Base-by-base conservation (phyloP, 768 basidiomycete species). In the Neoboletus subvelutipes region DNA sequence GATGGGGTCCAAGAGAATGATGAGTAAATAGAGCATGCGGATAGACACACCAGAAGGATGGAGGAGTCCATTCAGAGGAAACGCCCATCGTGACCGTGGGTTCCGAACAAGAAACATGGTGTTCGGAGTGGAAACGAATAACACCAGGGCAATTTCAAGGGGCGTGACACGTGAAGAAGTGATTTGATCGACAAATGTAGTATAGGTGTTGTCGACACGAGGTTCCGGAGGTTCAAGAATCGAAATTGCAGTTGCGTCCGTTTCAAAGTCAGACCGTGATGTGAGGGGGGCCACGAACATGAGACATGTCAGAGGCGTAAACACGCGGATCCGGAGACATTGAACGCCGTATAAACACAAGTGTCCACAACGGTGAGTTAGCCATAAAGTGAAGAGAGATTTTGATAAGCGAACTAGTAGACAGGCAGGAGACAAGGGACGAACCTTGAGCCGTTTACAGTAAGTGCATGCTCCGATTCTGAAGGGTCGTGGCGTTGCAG, bases 401-500 rank as follows among this genome's bases (percentile, higher is more conserved):
- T 56, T 50, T 52, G 58, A 52, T 73, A 58, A 74, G 67, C 58
- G 50, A 65, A 24, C 51, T 12, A 45, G 45, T 24, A 42, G 28
- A 15, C 24, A 59, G n/a, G 5, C 7, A 50, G 20, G 22, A 63
- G 48, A 50, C 28, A 51, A 52, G 47, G 56, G 33, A 75, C 83
- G 56, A 73, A 87, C 89, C 86, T 93, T 93, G 65, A 92, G 83
- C 67, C 85, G 88, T 72, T 92, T 93, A 81, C 91, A 93, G 67
- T 92, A 84, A 4, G 82, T 87, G 72, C 91, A 93, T 42, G 91
- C 91, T 55, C 91, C 89, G 60, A 86, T 85, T 42, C 90, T 92
- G 70, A 42, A 62, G 29, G 37, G 28, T 42, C 49, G 45, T 57
- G 34, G 50, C 53, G 40, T 52, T n/a, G 40, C 43, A 63, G 29